Evolutionary conservation across 2,329 filamentous ascomycete genomes (phyloP).

Genomic region (Talaromyces verruculosus): DNA sequence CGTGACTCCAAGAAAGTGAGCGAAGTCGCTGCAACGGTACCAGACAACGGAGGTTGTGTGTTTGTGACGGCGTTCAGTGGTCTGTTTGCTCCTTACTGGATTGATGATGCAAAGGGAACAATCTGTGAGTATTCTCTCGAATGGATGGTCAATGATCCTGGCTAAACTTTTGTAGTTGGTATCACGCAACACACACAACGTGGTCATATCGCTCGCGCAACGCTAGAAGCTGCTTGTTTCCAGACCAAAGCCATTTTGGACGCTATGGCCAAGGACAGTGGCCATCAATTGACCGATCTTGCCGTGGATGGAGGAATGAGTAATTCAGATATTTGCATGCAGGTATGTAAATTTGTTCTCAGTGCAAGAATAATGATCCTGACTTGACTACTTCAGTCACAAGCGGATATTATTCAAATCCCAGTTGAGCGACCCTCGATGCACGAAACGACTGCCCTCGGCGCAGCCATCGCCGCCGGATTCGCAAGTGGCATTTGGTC

Average conservation of each 20-base stretch:
- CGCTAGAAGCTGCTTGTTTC: constrained; percentile 86
- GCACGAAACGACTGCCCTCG: constrained; percentile 86
- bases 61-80: constrained; percentile 91
- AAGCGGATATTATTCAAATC: constrained; percentile 82
- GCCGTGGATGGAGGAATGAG: constrained; percentile 88
- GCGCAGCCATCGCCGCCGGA: constrained; percentile 86
- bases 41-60: constrained; percentile 78
- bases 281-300: constrained; percentile 70
- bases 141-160: neutral
- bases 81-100: constrained; percentile 91
- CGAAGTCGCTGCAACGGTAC: constrained; percentile 62
- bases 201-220: constrained; percentile 84
- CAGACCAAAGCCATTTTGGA: constrained; percentile 90
- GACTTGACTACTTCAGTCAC: constrained; percentile 54
- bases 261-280: constrained; percentile 85
- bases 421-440: constrained; percentile 80
- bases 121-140: constrained; percentile 59
- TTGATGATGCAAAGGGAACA: constrained; percentile 86
- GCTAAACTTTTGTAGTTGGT: constrained; percentile 55
- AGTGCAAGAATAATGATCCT: neutral
- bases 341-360: constrained; percentile 48
- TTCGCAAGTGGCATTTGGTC: constrained; percentile 78
- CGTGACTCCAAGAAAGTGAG: constrained; percentile 63
- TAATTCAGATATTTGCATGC: constrained; percentile 87
- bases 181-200: constrained; percentile 82